Conservation (phyloP, 2,329 filamentous ascomycete genomes). For the Curvularia hawaiiensis region DNA sequence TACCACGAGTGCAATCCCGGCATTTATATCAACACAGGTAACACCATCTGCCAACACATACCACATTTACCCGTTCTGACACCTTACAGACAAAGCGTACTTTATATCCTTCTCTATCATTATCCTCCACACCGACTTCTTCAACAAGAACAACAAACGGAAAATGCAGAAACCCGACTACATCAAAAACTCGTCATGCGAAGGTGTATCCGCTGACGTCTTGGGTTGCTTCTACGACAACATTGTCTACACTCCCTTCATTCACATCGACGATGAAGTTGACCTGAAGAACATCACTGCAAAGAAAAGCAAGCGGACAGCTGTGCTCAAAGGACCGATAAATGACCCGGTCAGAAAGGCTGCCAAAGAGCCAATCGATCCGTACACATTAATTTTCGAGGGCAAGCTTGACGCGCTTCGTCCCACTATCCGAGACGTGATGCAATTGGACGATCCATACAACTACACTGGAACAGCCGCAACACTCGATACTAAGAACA, state of each 20-base stretch:
- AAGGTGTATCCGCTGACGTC: constrained; percentile 92
- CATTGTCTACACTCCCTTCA: constrained; percentile 96
- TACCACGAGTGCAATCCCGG: constrained; percentile 99
- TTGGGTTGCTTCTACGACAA: constrained; percentile 98
- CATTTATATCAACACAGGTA: constrained; percentile 79
- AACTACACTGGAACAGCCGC: constrained; percentile 79
- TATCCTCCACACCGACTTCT: constrained; percentile 97
- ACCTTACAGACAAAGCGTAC: constrained; percentile 79
- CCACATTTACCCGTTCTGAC: constrained; percentile 24
- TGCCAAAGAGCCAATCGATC: constrained; percentile 86
- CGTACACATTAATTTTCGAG: constrained; percentile 92
- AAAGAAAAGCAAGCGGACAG: constrained; percentile 72
- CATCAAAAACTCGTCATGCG: constrained; percentile 89
- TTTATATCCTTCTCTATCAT: constrained; percentile 97
- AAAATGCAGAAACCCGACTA: constrained; percentile 99
- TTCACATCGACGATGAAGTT: constrained; percentile 92
- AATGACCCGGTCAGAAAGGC: constrained; percentile 69
- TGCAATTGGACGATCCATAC: constrained; percentile 91
- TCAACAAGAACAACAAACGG: constrained; percentile 99
- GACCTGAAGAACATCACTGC: constrained; percentile 75
- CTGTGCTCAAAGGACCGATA: constrained; percentile 60
- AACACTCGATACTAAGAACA: constrained; percentile 76
- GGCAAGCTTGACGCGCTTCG: constrained; percentile 81
- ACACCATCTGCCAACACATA: constrained; percentile 7
- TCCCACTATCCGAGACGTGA: constrained; percentile 87